A percentile compares a stretch with the other conserved stretches of the same genome.
Conservation (phyloP, 805 yeast species). For the Clavispora fructus region DNA sequence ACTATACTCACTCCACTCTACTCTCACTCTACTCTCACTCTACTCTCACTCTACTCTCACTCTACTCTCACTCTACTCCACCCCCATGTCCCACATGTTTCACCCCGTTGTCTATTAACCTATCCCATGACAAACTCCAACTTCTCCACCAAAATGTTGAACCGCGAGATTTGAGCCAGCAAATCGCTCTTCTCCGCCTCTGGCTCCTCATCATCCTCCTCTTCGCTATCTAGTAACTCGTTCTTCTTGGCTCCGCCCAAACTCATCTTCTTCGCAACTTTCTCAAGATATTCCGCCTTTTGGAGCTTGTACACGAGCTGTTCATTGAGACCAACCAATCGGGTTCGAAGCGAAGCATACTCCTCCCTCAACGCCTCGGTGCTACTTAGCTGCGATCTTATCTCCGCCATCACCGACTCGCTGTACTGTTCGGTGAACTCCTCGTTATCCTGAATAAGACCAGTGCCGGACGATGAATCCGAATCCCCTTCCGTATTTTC, state of each 20-base stretch:
- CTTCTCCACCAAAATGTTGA: slow-evolving; percentile 24
- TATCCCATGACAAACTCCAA: slow-evolving; percentile 6
- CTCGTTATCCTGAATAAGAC: background rate
- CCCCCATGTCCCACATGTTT: too few relatives aligned
- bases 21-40: too few relatives aligned
- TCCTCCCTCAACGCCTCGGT: slow-evolving; percentile 4
- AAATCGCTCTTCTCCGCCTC: background rate
- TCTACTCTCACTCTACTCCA: too few relatives aligned
- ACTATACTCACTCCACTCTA: too few relatives aligned
- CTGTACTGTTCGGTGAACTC: background rate
- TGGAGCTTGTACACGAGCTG: slow-evolving; percentile 22
- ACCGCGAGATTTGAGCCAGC: slow-evolving; percentile 19
- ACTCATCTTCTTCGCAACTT: slow-evolving; percentile 8
- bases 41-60: too few relatives aligned
- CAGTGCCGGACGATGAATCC: background rate
- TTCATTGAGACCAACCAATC: slow-evolving; percentile 11
- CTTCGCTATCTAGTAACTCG: slow-evolving; percentile 17
- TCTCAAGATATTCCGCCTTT: slow-evolving; percentile 24
- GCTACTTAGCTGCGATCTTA: background rate
- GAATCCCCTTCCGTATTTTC: background rate
- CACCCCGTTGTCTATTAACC: background rate
- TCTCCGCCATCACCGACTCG: background rate
- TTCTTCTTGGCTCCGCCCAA: background rate
- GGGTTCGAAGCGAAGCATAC: slow-evolving; percentile 8
- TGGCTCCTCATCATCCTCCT: slow-evolving; percentile 11